These are phyloP conservation scores for Rhododendron molle DNA, from an alignment of 148 eudicot species.

Conservation along the genomic window DNA sequence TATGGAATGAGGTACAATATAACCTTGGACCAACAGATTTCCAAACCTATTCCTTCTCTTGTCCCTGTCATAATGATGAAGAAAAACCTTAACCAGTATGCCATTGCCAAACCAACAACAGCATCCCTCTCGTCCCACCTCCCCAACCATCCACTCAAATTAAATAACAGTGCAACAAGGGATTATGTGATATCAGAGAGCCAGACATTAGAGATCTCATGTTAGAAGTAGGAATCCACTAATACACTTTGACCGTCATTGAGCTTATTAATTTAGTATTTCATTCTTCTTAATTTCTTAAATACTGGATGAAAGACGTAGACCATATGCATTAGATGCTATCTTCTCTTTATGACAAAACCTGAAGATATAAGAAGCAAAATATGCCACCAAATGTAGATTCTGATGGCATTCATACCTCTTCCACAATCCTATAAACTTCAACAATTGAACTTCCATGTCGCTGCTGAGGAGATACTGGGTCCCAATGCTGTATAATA, in stretches of 20 bases:
- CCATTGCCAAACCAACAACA: background rate
- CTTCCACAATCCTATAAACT: conserved; percentile 96
- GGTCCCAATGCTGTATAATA: conserved; percentile 71
- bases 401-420: conserved; percentile 43
- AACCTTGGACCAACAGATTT: background rate
- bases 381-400: conserved; percentile 6
- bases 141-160: background rate
- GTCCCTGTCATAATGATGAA: background rate
- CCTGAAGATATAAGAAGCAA: background rate
- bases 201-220: background rate
- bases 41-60: background rate
- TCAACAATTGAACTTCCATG: conserved; percentile 98
- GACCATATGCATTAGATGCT: background rate
- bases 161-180: background rate
- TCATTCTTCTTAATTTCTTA: background rate
- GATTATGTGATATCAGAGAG: background rate
- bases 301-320: background rate
- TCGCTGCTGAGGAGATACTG: conserved; percentile 90
- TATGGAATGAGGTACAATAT: background rate
- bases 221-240: background rate
- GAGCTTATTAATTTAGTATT: background rate
- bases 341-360: background rate
- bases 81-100: background rate
- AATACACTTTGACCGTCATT: background rate
- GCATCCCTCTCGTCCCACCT: background rate